Evolutionary conservation across 2,329 filamentous ascomycete species (phyloP).

Genomic region (Didymella pomorum): DNA sequence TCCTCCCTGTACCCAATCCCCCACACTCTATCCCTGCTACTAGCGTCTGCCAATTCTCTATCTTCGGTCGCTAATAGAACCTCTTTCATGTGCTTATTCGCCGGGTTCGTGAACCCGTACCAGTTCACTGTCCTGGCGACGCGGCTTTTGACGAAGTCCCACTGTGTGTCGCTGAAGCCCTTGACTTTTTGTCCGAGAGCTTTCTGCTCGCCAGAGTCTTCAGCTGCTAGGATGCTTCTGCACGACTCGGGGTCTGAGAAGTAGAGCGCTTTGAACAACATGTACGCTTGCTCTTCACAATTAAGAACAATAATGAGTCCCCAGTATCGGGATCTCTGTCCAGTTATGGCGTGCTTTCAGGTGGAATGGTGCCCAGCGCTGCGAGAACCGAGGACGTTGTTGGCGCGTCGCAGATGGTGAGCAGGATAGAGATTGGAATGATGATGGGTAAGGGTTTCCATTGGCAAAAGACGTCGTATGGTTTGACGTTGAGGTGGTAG

Average conservation of each 20-base stretch:
- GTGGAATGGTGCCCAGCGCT: background rate
- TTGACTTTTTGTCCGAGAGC: background rate
- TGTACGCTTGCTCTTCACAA: slow-evolving; percentile 1
- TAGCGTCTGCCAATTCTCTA: slow-evolving; percentile 64
- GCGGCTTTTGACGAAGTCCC: background rate
- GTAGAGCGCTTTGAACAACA: background rate
- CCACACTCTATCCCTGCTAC: slow-evolving; percentile 34
- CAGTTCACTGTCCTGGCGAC: background rate
- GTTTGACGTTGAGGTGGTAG: slow-evolving; percentile 46
- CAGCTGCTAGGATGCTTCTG: background rate
- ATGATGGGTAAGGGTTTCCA: slow-evolving; percentile 61
- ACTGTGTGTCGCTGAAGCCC: background rate
- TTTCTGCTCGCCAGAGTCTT: background rate
- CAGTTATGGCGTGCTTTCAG: too few species aligned
- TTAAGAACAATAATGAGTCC: background rate
- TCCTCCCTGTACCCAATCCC: slow-evolving; percentile 23
- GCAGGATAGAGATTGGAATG: slow-evolving; percentile 36
- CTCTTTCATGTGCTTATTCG: background rate
- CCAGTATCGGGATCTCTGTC: too few species aligned
- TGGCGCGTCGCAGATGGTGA: background rate
- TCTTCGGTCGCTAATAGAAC: background rate
- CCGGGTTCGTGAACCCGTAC: background rate
- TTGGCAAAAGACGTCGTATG: slow-evolving; percentile 61
- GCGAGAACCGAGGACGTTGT: background rate
- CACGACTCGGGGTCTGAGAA: background rate